Evolutionary conservation across 805 yeast species (phyloP).

Genomic region (Suhomyces canberraensis): DNA sequence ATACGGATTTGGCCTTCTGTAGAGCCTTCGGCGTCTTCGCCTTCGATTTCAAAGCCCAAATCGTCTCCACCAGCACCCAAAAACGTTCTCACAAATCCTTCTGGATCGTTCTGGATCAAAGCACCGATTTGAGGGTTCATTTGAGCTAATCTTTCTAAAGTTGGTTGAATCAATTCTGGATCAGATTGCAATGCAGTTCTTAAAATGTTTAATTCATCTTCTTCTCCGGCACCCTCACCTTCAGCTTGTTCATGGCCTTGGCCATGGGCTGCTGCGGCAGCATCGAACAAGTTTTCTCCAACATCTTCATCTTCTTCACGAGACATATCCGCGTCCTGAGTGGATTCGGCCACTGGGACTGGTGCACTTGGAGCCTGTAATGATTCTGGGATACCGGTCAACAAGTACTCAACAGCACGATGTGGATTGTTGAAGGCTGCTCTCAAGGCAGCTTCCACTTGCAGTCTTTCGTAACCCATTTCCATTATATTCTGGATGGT

Average conservation of each 20-base stretch:
- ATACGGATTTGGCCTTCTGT: slow-evolving; percentile 45
- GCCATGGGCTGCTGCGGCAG: slow-evolving; percentile 25
- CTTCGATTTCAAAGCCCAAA: slow-evolving; percentile 36
- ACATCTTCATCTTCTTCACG: slow-evolving; percentile 18
- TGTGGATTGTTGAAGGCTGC: slow-evolving; percentile 98
- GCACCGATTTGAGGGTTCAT: slow-evolving; percentile 83
- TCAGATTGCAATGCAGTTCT: slow-evolving; percentile 78
- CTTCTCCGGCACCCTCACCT: slow-evolving; percentile 43
- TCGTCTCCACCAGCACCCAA: slow-evolving; percentile 60
- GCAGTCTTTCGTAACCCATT: slow-evolving; percentile 89
- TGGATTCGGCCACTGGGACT: slow-evolving; percentile 16
- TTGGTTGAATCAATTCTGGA: slow-evolving; percentile 83
- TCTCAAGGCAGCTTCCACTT: slow-evolving; percentile 85
- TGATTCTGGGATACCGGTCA: slow-evolving; percentile 83
- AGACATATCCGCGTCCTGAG: slow-evolving; percentile 27
- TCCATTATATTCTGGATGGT: slow-evolving; percentile 84
- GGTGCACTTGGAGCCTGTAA: slow-evolving; percentile 35
- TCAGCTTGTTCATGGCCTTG: slow-evolving; percentile 12
- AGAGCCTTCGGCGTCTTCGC: slow-evolving; percentile 40
- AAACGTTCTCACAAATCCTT: slow-evolving; percentile 73
- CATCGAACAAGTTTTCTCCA: slow-evolving; percentile 51
- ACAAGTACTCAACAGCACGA: slow-evolving; percentile 91
- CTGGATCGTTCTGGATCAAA: slow-evolving; percentile 82
- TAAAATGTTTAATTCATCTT: slow-evolving; percentile 50
- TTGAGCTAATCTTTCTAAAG: slow-evolving; percentile 76